A percentile compares a stretch with the other conserved stretches of the same genome.
Conservation (phyloP, 2,329 filamentous ascomycete genomes). For the Hirsutella rhossiliensis region DNA sequence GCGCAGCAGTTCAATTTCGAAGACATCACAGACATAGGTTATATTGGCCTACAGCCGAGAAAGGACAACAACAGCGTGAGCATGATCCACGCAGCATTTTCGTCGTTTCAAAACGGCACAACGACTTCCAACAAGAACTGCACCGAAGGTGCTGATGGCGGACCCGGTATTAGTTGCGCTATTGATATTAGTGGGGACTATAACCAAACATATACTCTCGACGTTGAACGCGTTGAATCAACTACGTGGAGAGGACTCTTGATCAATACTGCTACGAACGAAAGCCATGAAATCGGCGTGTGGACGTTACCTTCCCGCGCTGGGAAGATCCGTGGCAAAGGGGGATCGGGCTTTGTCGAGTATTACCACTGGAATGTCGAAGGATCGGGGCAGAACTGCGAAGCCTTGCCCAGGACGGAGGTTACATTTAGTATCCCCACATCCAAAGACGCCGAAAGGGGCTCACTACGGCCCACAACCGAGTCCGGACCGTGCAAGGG, state of each 20-base stretch:
- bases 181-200: conserved; percentile 8
- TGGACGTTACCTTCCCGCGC: conserved; percentile 8
- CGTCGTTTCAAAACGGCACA: conserved; percentile 8
- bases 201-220: conserved; percentile 7
- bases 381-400: conserved; percentile 6
- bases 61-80: conserved; percentile 4
- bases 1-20: conserved; percentile 11
- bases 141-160: conserved; percentile 12
- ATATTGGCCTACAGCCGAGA: conserved; percentile 10
- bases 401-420: conserved; percentile 6
- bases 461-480: too few relatives aligned
- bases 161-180: conserved; percentile 12
- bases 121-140: conserved; percentile 9
- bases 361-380: conserved; percentile 10
- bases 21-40: conserved; percentile 4
- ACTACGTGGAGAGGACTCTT: conserved; percentile 12
- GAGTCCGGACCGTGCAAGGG: too few relatives aligned
- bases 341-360: conserved; percentile 10
- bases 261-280: conserved; percentile 6
- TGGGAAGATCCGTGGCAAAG: conserved; percentile 5
- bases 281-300: conserved; percentile 6
- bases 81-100: conserved; percentile 10
- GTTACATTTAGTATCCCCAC: conserved; percentile 7
- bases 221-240: conserved; percentile 6
- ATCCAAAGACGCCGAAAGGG: too few relatives aligned